Evolutionary conservation across 176 grass and related monocot species (phyloP).

Genomic region (Panicum miliaceum): DNA sequence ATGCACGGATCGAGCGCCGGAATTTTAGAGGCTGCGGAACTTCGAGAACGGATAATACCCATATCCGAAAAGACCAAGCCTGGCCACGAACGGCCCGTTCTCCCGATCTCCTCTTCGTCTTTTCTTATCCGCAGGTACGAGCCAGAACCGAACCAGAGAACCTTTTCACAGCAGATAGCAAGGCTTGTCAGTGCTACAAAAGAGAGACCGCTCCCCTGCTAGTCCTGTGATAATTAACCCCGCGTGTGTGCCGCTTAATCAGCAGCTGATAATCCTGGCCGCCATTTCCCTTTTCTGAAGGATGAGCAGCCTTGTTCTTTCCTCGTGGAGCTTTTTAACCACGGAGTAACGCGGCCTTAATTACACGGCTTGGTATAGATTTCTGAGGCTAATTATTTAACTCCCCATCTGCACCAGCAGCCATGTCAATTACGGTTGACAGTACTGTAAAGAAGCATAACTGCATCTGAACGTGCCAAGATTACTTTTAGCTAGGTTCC

Average conservation of each 20-base stretch:
- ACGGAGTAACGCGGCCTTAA: not conserved
- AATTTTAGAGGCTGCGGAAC: constrained; percentile 59
- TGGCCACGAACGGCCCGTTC: constrained; percentile 63
- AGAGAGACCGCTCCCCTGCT: not conserved
- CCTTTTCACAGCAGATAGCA: constrained; percentile 20
- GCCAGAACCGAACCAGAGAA: constrained; percentile 19
- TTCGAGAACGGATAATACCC: constrained; percentile 65
- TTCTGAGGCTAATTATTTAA: not conserved
- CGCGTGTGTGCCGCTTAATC: not conserved
- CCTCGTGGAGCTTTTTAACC: not conserved
- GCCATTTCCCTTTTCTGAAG: not conserved
- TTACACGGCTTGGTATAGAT: not conserved
- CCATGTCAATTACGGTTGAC: constrained; percentile 16
- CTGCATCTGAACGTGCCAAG: not conserved
- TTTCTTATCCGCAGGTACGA: constrained; percentile 66
- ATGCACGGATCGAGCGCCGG: not conserved
- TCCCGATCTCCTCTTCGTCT: constrained; percentile 65
- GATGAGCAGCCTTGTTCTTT: not conserved
- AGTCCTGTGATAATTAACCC: not conserved
- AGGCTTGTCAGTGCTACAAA: not conserved
- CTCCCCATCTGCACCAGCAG: not conserved
- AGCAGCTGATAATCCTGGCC: not conserved
- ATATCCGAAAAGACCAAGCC: constrained; percentile 66
- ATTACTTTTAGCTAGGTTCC: constrained; percentile 38
- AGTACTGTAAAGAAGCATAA: not conserved